These are phyloP conservation scores for Microsporum audouinii DNA, from an alignment of 2,329 filamentous ascomycete genomes.

Conservation along the genomic window DNA sequence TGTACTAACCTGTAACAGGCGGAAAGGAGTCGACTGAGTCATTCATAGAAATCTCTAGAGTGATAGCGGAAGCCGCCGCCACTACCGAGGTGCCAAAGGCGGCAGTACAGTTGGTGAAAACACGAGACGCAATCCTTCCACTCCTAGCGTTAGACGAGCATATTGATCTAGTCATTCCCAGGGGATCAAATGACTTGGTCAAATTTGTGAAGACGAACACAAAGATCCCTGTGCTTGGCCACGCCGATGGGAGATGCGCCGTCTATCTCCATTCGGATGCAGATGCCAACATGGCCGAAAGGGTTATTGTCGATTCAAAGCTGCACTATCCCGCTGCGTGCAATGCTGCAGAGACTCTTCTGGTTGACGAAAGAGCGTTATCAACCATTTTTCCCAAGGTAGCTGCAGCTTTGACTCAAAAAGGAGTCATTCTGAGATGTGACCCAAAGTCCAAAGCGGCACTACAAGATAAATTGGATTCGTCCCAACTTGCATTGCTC, in stretches of 20 bases:
- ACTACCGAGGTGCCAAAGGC: slow-evolving; percentile 66
- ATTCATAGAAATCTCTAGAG: slow-evolving; percentile 79
- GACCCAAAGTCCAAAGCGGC: slow-evolving; percentile 57
- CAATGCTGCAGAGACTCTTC: slow-evolving; percentile 84
- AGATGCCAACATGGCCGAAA: slow-evolving; percentile 57
- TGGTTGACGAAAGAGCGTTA: slow-evolving; percentile 66
- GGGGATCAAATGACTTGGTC: slow-evolving; percentile 82
- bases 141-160: slow-evolving; percentile 75
- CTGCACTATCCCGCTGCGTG: slow-evolving; percentile 90
- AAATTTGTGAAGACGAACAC: slow-evolving; percentile 81
- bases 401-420: slow-evolving; percentile 59
- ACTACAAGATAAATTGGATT: slow-evolving; percentile 40
- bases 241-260: slow-evolving; percentile 86
- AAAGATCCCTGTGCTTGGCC: slow-evolving; percentile 88
- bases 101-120: slow-evolving; percentile 87
- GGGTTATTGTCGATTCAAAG: slow-evolving; percentile 81
- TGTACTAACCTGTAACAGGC: slow-evolving; percentile 36
- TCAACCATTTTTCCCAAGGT: slow-evolving; percentile 56
- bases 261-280: slow-evolving; percentile 75
- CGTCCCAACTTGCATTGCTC: slow-evolving; percentile 40
- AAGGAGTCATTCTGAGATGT: slow-evolving; percentile 73
- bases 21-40: slow-evolving; percentile 92
- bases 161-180: slow-evolving; percentile 90
- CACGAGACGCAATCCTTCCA: slow-evolving; percentile 77
- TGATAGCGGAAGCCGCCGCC: slow-evolving; percentile 68